These are phyloP conservation scores for Astragalus glycyphyllos DNA, from an alignment of 306 rosid species.

Conservation along the genomic window DNA sequence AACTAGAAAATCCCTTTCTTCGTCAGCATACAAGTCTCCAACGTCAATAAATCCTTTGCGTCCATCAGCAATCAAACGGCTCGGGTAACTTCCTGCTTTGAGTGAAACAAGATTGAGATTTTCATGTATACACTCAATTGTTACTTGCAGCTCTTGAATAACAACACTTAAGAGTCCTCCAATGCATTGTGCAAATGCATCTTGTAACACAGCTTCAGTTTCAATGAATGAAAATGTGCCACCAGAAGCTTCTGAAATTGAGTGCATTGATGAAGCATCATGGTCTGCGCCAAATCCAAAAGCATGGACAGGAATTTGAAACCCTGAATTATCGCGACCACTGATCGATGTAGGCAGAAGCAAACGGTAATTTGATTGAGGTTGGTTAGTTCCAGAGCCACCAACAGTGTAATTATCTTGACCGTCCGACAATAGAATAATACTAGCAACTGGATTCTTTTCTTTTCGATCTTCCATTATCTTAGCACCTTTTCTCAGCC, in stretches of 20 bases:
- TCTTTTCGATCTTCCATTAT: slow-evolving; percentile 91
- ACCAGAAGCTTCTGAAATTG: slow-evolving; percentile 93
- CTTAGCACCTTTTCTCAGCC: slow-evolving; percentile 91
- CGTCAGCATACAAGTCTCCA: slow-evolving; percentile 95
- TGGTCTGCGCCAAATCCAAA: slow-evolving; percentile 97
- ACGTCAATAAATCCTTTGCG: slow-evolving; percentile 72
- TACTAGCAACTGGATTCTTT: slow-evolving; percentile 86
- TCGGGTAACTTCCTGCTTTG: slow-evolving; percentile 89
- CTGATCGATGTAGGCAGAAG: slow-evolving; percentile 83
- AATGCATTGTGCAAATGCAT: slow-evolving; percentile 98
- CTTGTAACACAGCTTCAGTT: slow-evolving; percentile 90
- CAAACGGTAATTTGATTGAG: slow-evolving; percentile 73
- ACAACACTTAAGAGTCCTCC: slow-evolving; percentile 96
- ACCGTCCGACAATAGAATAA: slow-evolving; percentile 89
- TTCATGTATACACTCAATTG: slow-evolving; percentile 69
- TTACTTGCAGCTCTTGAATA: slow-evolving; percentile 88
- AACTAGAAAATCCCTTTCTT: slow-evolving; percentile 94
- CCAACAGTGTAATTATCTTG: slow-evolving; percentile 90
- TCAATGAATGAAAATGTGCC: slow-evolving; percentile 98
- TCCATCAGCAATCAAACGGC: slow-evolving; percentile 64
- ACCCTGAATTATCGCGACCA: slow-evolving; percentile 65
- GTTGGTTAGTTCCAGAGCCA: slow-evolving; percentile 64
- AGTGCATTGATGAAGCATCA: slow-evolving; percentile 92
- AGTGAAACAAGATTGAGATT: slow-evolving; percentile 60
- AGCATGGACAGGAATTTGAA: slow-evolving; percentile 92